Conservation (phyloP, 805 yeast genomes). For the Candida nanaspora region DNA sequence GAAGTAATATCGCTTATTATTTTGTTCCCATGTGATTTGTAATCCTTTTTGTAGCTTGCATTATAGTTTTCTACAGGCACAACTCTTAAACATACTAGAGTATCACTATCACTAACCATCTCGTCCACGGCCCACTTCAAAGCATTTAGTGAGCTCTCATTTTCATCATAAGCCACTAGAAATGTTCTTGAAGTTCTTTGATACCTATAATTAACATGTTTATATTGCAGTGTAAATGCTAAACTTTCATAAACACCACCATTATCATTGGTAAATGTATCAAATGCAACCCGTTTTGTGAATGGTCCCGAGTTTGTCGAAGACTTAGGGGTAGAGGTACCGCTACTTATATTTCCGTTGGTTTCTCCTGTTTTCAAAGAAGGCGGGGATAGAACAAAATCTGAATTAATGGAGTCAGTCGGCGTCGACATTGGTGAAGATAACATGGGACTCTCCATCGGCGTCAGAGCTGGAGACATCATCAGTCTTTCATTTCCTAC, state of each 20-base stretch:
- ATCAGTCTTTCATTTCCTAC: conserved; percentile 9
- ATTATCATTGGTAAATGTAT: conserved; percentile 32
- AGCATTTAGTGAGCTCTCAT: conserved; percentile 34
- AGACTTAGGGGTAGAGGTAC: neutral
- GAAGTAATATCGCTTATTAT: conserved; percentile 24
- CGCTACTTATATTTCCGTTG: neutral
- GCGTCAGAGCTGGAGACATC: conserved; percentile 10
- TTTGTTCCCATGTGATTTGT: conserved; percentile 28
- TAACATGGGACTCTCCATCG: neutral
- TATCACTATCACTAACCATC: conserved; percentile 37
- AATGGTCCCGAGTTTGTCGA: neutral
- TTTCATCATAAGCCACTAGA: conserved; percentile 36
- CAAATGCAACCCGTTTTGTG: conserved; percentile 30
- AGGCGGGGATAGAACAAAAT: conserved; percentile 1
- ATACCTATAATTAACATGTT: conserved; percentile 29
- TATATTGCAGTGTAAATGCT: conserved; percentile 31
- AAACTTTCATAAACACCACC: conserved; percentile 19
- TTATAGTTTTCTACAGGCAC: conserved; percentile 25
- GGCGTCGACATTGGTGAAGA: neutral
- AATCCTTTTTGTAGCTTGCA: conserved; percentile 12
- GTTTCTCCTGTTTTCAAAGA: conserved; percentile 2
- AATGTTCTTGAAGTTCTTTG: conserved; percentile 33
- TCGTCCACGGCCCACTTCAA: conserved; percentile 39
- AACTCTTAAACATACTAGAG: conserved; percentile 36
- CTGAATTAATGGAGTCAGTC: neutral